Base-by-base conservation (phyloP, 2,329 filamentous ascomycete genomes). In the Ceratocystis eucalypticola region DNA sequence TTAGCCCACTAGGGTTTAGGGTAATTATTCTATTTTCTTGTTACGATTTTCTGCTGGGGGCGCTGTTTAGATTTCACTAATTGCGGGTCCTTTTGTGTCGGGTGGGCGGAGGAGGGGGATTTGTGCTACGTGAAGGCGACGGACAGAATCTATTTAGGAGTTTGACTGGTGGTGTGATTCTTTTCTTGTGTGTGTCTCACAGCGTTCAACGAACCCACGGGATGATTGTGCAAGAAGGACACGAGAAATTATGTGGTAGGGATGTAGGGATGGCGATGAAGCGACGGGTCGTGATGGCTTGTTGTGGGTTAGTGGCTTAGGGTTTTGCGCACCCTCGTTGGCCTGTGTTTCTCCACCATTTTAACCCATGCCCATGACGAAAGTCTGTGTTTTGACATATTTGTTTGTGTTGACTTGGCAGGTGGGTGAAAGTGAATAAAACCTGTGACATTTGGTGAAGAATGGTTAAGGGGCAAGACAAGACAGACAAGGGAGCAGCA, bases 291-390 rank as follows among this genome's bases (percentile, higher is more conserved):
- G 8, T 37, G 33, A 37, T 37, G 33, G 8, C 8, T 12, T 41
- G 37, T 1, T 41, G 37, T 41, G 37, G 37, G 37, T 41, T 41
- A 41, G 4, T 41, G 10, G 3, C 8, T 41, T 41, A 41, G 37
- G 37, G 37, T 41, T 41, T 37, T 12, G 3, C 10, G 10, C 37
- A 12, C 37, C 10, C 37, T 41, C 10, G 10, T 4, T 41, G 37
- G 37, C 37, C 37, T 41, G 37, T 41, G 53, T 8, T 59, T 17
- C 53, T 10, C 53, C 25, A 10, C 53, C 25, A 17, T 59, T 59
- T 59, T 59, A 59, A 59, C 53, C 53, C 53, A 59, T 59, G 53
- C 25, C 53, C 12, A 50, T 50, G 46, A n/a, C 22, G 46, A 20
- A 59, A n/a, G 53, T 59, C 7, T 59, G 28, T 59, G 28, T 33